Percentiles rank a stretch among this genome's conserved stretches.
Evolutionary conservation across 83 land plant genomes (phyloP).

Genomic region (Isoetes engelmannii): DNA sequence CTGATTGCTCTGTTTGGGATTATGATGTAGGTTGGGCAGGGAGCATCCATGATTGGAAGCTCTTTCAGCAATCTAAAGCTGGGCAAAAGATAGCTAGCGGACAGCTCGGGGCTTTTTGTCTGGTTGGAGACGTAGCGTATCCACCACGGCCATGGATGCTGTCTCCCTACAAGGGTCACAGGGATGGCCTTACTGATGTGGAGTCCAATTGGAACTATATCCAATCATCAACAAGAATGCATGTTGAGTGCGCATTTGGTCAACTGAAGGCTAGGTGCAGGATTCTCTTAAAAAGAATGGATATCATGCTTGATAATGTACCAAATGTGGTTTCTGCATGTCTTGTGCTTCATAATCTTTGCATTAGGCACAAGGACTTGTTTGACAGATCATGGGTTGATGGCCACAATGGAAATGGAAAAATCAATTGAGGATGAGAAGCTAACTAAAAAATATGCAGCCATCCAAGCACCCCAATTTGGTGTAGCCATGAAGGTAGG

Average conservation of each 20-base stretch:
- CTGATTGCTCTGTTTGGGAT: constrained; percentile 5
- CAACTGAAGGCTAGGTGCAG: neutral
- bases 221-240: neutral
- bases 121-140: constrained; percentile 12
- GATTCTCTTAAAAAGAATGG: no score
- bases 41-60: constrained; percentile 9
- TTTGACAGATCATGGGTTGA: no score
- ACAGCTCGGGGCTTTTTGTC: neutral
- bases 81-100: neutral
- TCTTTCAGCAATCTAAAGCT: neutral
- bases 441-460: no score
- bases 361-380: no score
- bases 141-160: constrained; percentile 10
- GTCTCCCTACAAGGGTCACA: constrained; percentile 8
- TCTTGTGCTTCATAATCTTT: no score
- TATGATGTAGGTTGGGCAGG: constrained; percentile 18
- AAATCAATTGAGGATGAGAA: no score
- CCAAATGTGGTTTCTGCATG: no score
- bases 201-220: constrained; percentile 16
- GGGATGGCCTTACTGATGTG: neutral
- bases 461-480: no score
- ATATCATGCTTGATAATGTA: no score
- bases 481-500: no score
- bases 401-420: no score
- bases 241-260: constrained; percentile 1